Evolutionary conservation across 2,329 filamentous ascomycete genomes (phyloP).

Genomic region (Periglandula ipomoeae): DNA sequence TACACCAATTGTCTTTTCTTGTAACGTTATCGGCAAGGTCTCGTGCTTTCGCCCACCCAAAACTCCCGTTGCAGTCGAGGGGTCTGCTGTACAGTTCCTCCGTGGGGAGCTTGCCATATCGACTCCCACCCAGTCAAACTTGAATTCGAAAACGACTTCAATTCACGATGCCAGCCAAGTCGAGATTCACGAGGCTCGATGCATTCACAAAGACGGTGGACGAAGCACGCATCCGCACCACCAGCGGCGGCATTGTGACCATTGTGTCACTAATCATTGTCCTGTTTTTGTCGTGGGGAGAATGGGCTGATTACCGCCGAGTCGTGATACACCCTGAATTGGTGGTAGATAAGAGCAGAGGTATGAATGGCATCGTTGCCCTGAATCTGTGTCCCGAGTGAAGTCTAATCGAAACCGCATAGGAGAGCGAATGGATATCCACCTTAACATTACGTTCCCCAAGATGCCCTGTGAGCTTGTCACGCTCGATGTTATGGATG

Average conservation of each 20-base stretch:
- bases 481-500: slow-evolving; percentile 98
- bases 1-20: background rate
- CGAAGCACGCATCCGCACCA: slow-evolving; percentile 92
- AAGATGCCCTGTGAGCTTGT: slow-evolving; percentile 89
- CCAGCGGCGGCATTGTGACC: slow-evolving; percentile 89
- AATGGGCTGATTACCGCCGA: slow-evolving; percentile 89
- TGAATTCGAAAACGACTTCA: background rate
- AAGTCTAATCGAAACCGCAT: slow-evolving; percentile 15
- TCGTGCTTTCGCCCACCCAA: background rate
- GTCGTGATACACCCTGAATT: slow-evolving; percentile 84
- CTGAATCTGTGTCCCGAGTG: background rate
- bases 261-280: slow-evolving; percentile 84
- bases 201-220: slow-evolving; percentile 99
- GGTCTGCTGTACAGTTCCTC: background rate
- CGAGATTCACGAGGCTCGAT: slow-evolving; percentile 90
- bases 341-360: slow-evolving; percentile 93
- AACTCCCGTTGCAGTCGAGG: slow-evolving; percentile 1
- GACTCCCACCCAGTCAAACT: background rate
- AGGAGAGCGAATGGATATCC: slow-evolving; percentile 98
- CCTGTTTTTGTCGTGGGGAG: slow-evolving; percentile 81
- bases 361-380: slow-evolving; percentile 35
- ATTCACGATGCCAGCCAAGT: slow-evolving; percentile 72
- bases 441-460: slow-evolving; percentile 94
- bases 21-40: background rate
- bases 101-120: background rate